phyloP scores from a whole-genome alignment of 2,329 filamentous ascomycete species.

The Exophiala mesophila region DNA sequence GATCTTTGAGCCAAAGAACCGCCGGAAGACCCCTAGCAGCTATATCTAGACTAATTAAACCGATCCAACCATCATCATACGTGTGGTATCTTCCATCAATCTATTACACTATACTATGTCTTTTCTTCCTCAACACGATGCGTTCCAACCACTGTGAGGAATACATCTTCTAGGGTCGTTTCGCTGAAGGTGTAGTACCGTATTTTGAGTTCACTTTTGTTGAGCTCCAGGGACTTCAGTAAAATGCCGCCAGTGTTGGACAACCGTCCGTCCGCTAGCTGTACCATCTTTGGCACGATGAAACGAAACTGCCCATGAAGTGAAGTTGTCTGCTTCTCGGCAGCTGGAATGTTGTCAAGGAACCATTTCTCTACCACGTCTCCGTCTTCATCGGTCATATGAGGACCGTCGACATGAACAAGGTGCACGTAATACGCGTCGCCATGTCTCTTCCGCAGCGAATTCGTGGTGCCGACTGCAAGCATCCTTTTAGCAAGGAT shows the following conservation, averaged over 20 bases:
- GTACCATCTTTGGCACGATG: conserved; percentile 3
- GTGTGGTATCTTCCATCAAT: no score
- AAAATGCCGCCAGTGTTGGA: not conserved
- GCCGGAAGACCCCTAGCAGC: no score
- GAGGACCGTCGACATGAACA: conserved; percentile 1
- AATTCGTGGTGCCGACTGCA: conserved; percentile 16
- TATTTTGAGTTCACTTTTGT: conserved; percentile 4
- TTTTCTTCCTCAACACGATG: not conserved
- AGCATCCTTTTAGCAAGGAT: conserved; percentile 34
- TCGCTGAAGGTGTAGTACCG: conserved; percentile 11
- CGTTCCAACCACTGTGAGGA: conserved; percentile 8
- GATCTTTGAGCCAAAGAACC: no score
- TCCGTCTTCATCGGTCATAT: conserved; percentile 4
- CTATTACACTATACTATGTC: no score
- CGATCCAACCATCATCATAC: no score
- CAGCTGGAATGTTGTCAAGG: not conserved
- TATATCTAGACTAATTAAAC: no score
- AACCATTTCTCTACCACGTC: conserved; percentile 4
- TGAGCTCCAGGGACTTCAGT: conserved; percentile 3
- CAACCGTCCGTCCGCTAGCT: not conserved
- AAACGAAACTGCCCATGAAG: conserved; percentile 12
- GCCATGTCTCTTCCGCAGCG: conserved; percentile 6
- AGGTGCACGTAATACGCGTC: conserved; percentile 11
- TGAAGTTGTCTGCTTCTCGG: conserved; percentile 1
- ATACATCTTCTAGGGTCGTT: conserved; percentile 11